Conservation (phyloP, 306 rosid species). For the Senna tora region DNA sequence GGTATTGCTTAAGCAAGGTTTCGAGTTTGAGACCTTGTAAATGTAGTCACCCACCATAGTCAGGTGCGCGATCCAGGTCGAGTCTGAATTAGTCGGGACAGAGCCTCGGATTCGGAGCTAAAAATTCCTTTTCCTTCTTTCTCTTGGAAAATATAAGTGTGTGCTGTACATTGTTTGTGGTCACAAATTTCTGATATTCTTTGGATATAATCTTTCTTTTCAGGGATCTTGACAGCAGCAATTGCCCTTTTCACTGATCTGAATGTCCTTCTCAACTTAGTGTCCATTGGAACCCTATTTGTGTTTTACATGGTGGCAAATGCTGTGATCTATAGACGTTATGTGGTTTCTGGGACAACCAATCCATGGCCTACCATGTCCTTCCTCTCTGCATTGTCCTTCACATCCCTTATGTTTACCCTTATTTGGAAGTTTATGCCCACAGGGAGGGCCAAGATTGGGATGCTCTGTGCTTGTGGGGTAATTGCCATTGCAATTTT, state of each 20-base stretch:
- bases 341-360: slow-evolving; percentile 67
- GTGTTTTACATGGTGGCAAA: slow-evolving; percentile 99
- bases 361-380: slow-evolving; percentile 90
- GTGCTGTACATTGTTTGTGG: slow-evolving; percentile 6
- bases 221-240: slow-evolving; percentile 90
- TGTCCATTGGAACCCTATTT: slow-evolving; percentile 90
- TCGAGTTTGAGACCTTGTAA: too few relatives aligned
- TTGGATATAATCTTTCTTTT: slow-evolving; percentile 42
- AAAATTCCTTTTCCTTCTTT: slow-evolving; percentile 19
- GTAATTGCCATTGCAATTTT: slow-evolving; percentile 52
- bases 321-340: slow-evolving; percentile 84
- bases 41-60: too few relatives aligned
- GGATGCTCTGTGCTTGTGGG: slow-evolving; percentile 56
- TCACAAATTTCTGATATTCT: slow-evolving; percentile 36
- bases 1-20: too few relatives aligned
- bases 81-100: too few relatives aligned
- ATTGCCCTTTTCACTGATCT: slow-evolving; percentile 86
- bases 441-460: slow-evolving; percentile 54
- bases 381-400: slow-evolving; percentile 68
- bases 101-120: too few relatives aligned
- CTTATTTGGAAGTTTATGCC: slow-evolving; percentile 72
- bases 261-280: slow-evolving; percentile 71
- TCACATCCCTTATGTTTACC: slow-evolving; percentile 65
- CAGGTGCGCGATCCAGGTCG: too few relatives aligned
- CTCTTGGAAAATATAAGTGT: slow-evolving; percentile 25